A percentile compares a stretch with the other conserved stretches of the same genome.
Evolutionary conservation across 441 rosid species (phyloP).

Genomic region (Brassica hybrid): DNA sequence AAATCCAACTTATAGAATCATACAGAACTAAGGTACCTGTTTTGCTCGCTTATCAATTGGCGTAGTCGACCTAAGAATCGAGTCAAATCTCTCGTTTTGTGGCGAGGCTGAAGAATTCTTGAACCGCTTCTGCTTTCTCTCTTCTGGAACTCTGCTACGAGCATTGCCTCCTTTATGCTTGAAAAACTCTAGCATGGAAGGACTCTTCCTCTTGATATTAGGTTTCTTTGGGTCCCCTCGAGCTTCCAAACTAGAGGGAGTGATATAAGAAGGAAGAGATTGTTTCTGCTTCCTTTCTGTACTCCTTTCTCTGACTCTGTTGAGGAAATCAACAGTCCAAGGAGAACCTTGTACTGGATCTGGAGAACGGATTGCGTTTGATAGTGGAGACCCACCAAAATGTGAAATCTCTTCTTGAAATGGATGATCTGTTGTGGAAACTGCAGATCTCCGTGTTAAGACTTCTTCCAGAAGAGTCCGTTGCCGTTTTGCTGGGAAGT

Average conservation of each 20-base stretch:
- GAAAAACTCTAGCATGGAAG: conserved; percentile 82
- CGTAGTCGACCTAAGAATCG: conserved; percentile 56
- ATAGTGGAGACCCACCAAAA: conserved; percentile 64
- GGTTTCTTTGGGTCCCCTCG: conserved; percentile 51
- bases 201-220: conserved; percentile 65
- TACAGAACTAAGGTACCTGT: conserved; percentile 52
- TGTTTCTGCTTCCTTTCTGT: conserved; percentile 47
- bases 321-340: conserved; percentile 95
- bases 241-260: conserved; percentile 48
- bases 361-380: conserved; percentile 65
- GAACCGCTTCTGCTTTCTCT: conserved; percentile 67
- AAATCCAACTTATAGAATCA: not conserved
- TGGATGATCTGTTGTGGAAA: conserved; percentile 45
- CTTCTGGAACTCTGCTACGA: conserved; percentile 48
- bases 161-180: conserved; percentile 77
- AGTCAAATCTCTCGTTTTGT: conserved; percentile 48
- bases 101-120: conserved; percentile 50
- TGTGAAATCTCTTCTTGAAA: conserved; percentile 60
- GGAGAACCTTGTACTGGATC: conserved; percentile 73
- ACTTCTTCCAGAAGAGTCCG: conserved; percentile 51
- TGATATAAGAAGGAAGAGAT: conserved; percentile 55
- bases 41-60: conserved; percentile 81
- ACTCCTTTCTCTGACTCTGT: conserved; percentile 81
- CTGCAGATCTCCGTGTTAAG: conserved; percentile 48
- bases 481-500: conserved; percentile 45